Conservation (phyloP, 108 stramenopile species). For the Epipyxis sp. region DNA sequence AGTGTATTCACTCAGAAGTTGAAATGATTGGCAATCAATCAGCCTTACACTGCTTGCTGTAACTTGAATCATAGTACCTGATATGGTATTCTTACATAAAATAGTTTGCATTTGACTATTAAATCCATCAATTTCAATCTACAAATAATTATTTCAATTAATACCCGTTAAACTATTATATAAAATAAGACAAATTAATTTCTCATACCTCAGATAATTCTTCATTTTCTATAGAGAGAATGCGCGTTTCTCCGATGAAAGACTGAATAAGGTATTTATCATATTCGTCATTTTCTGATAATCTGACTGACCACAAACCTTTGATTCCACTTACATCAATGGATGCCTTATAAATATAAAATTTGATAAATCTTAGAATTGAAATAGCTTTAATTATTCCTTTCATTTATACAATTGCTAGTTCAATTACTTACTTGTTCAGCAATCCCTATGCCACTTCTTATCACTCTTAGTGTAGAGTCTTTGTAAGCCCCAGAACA, state of each 20-base stretch:
- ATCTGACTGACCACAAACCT: slow-evolving; percentile 82
- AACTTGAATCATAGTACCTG: slow-evolving; percentile 67
- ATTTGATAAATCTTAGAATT: too few relatives aligned
- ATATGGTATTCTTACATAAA: slow-evolving; percentile 61
- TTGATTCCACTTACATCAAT: slow-evolving; percentile 90
- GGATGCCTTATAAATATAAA: slow-evolving; percentile 37
- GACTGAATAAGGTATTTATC: slow-evolving; percentile 86
- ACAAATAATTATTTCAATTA: slow-evolving; percentile 52
- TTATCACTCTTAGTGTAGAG: slow-evolving; percentile 82
- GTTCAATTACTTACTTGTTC: slow-evolving; percentile 52
- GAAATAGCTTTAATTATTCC: too few relatives aligned
- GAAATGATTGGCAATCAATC: slow-evolving; percentile 51
- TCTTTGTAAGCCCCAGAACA: slow-evolving; percentile 77
- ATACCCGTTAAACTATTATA: slow-evolving; percentile 39
- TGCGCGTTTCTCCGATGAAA: slow-evolving; percentile 84
- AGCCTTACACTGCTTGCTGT: slow-evolving; percentile 71
- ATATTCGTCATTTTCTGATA: slow-evolving; percentile 53
- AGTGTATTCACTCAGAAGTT: slow-evolving; percentile 41
- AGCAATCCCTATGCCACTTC: slow-evolving; percentile 92
- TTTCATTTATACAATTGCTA: background rate
- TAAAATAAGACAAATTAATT: background rate
- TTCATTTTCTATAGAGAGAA: slow-evolving; percentile 73
- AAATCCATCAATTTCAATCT: slow-evolving; percentile 67
- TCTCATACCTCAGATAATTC: slow-evolving; percentile 45
- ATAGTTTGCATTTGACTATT: slow-evolving; percentile 60